phyloP scores from a whole-genome alignment of 345 rosid species.

The Excoecaria cochinchinensis region DNA sequence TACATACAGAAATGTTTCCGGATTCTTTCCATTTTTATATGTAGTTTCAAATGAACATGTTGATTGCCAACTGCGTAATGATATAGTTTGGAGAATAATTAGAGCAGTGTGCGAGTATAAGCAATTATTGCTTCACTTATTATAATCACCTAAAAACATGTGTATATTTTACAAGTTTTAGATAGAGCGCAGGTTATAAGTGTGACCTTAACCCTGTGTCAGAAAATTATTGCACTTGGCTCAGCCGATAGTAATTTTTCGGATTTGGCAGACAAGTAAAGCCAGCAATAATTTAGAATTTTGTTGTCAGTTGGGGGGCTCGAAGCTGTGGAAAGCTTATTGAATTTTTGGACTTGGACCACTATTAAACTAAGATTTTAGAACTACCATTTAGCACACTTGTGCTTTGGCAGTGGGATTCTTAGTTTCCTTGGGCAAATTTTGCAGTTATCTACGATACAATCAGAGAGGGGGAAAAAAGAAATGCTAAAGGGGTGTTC shows the following conservation, averaged over 20 bases:
- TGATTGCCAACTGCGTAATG: not conserved
- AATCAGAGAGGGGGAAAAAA: not conserved
- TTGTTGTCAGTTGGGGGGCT: constrained; percentile 9
- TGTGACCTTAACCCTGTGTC: not conserved
- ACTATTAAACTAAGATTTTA: not conserved
- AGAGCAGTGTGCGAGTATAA: not conserved
- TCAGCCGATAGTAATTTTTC: not conserved
- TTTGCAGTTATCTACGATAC: not conserved
- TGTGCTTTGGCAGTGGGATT: not conserved
- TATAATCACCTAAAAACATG: too few species aligned
- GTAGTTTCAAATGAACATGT: not conserved
- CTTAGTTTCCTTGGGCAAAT: not conserved
- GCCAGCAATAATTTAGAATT: constrained; percentile 2
- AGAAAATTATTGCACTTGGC: constrained; percentile 4
- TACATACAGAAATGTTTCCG: not conserved
- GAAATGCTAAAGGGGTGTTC: not conserved
- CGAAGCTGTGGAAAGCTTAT: constrained; percentile 15
- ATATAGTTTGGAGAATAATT: not conserved
- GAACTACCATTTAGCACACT: not conserved
- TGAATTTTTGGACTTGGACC: not conserved
- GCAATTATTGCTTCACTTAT: not conserved
- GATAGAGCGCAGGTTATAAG: not conserved
- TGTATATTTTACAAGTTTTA: not conserved
- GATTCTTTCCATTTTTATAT: not conserved
- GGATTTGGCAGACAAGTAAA: not conserved